These are phyloP conservation scores for Pelargonium cotyledonis DNA, from an alignment of 441 rosid species.

Conservation along the genomic window DNA sequence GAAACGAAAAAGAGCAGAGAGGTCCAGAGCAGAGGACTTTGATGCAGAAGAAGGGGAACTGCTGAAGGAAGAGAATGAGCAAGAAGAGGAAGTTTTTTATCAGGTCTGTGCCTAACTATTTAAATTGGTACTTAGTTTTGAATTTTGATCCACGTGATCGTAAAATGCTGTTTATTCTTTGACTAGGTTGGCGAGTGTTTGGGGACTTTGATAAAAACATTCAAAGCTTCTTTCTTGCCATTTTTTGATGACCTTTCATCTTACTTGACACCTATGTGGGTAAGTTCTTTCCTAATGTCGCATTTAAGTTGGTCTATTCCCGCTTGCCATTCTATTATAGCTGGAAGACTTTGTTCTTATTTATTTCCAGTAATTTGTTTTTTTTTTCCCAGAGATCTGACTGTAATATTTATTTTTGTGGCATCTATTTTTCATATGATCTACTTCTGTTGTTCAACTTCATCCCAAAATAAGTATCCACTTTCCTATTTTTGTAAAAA, in stretches of 20 bases:
- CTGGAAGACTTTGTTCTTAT: background rate
- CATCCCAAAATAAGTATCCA: too few species aligned
- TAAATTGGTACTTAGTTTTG: background rate
- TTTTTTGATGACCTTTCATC: conserved; percentile 91
- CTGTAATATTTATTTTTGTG: too few species aligned
- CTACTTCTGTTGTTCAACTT: too few species aligned
- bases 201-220: conserved; percentile 96
- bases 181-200: conserved; percentile 89
- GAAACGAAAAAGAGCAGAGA: conserved; percentile 85
- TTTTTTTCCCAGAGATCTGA: too few species aligned
- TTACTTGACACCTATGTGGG: conserved; percentile 99
- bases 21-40: conserved; percentile 93
- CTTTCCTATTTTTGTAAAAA: too few species aligned
- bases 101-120: conserved; percentile 50
- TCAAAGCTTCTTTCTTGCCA: conserved; percentile 84
- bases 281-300: conserved; percentile 33
- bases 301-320: background rate
- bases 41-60: conserved; percentile 97
- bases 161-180: background rate
- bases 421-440: too few species aligned
- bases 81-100: conserved; percentile 98
- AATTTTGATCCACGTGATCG: background rate
- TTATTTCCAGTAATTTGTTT: background rate
- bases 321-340: background rate
- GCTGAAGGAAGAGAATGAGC: conserved; percentile 97